phyloP scores from a whole-genome alignment of 192 early-diverging fungal genomes.

The Coemansia sp. region DNA sequence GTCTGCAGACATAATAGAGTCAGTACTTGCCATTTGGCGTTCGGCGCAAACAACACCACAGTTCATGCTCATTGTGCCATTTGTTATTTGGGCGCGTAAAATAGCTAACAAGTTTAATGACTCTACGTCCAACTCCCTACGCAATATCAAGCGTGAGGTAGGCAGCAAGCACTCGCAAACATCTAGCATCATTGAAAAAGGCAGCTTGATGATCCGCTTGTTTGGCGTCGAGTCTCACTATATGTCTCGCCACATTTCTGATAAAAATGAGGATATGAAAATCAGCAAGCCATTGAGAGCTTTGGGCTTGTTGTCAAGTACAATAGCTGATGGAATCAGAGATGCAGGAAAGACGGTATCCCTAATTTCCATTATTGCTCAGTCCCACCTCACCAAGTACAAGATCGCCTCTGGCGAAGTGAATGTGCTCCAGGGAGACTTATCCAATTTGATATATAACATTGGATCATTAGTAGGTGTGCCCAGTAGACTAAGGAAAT shows the following conservation, averaged over 20 bases:
- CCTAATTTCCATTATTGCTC: constrained; percentile 8
- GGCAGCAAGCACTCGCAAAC: constrained; percentile 1
- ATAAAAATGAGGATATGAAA: constrained; percentile 62
- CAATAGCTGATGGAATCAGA: constrained; percentile 53
- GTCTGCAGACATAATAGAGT: not conserved
- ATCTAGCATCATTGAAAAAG: constrained; percentile 51
- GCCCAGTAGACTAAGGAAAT: not conserved
- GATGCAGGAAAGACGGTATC: constrained; percentile 25
- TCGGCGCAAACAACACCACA: constrained; percentile 8
- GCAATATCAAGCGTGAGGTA: not conserved
- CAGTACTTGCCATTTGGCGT: not conserved
- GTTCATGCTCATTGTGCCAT: constrained; percentile 15
- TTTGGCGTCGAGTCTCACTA: constrained; percentile 64
- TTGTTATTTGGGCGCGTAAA: constrained; percentile 5
- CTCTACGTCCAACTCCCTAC: not conserved
- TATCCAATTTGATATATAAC: not conserved
- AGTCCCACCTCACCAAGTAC: constrained; percentile 10
- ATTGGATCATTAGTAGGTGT: not conserved
- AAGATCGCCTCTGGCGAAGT: not conserved
- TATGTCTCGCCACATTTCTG: constrained; percentile 51
- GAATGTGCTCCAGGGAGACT: not conserved
- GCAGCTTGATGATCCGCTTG: constrained; percentile 70
- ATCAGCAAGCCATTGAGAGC: constrained; percentile 57
- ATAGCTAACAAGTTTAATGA: not conserved
- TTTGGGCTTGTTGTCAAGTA: constrained; percentile 63